These are phyloP conservation scores for Choanephora cucurbitarum DNA, from an alignment of 371 early-diverging fungal genomes.

Conservation along the genomic window DNA sequence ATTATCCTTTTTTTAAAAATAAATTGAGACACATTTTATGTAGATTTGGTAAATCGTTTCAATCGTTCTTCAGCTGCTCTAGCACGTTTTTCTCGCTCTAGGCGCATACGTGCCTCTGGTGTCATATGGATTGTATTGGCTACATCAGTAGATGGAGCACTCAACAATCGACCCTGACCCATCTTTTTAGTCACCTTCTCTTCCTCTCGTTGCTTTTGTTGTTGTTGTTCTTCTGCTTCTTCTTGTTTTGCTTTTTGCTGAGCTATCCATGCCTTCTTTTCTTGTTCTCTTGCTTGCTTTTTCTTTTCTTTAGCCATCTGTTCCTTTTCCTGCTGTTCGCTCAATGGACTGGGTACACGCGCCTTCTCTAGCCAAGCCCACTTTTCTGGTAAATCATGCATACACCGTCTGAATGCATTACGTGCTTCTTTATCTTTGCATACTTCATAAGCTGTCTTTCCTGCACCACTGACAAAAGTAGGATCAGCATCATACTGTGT, in stretches of 20 bases:
- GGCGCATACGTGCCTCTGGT: conserved; percentile 72
- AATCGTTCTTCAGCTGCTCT: conserved; percentile 79
- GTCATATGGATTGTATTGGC: conserved; percentile 58
- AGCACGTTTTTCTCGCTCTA: conserved; percentile 84
- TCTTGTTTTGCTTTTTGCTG: conserved; percentile 26
- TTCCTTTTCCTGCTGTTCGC: conserved; percentile 72
- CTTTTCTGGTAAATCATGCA: conserved; percentile 60
- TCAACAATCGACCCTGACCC: too few species aligned
- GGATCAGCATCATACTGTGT: conserved; percentile 78
- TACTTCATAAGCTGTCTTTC: conserved; percentile 81
- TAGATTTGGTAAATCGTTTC: conserved; percentile 14
- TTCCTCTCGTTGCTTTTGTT: conserved; percentile 33
- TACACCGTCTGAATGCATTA: conserved; percentile 78
- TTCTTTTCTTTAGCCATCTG: conserved; percentile 61
- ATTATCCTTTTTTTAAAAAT: too few species aligned
- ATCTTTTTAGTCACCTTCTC: conserved; percentile 23
- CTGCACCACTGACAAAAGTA: conserved; percentile 60
- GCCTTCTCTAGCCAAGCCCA: conserved; percentile 72
- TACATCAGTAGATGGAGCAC: conserved; percentile 10
- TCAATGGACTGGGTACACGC: conserved; percentile 78
- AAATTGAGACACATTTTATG: too few species aligned
- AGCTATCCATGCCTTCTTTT: conserved; percentile 44
- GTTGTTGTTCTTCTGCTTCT: conserved; percentile 40
- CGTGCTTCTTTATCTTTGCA: conserved; percentile 74
- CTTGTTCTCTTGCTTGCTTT: conserved; percentile 60